Evolutionary conservation across 371 early-diverging fungal genomes (phyloP), one percentile per base, ranked within the genome.

Genomic region (Rhizomucor miehei): DNA sequence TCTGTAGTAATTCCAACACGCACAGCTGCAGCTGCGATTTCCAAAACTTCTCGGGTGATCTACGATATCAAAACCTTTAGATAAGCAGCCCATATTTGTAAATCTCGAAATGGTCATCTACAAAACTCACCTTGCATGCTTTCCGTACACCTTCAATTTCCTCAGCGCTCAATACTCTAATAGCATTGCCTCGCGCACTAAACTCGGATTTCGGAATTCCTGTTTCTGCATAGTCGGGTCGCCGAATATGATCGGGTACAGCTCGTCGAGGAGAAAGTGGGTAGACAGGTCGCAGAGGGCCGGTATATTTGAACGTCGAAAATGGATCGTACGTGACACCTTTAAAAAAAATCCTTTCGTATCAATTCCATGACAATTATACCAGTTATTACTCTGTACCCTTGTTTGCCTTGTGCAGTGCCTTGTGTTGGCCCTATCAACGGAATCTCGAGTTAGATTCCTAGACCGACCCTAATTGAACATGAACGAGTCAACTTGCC

Each of bases 1-100:
- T 91, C 94, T 0, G 97, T 95, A 1, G 97, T 96, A 6, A 89
- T 84, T 16, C 99, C 99, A 39, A 84, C 79, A 59, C 82, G 84
- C 56, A 92, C 81, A 43, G 92, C 88, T 19, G 82, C 81, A 19
- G 84, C 85, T 51, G 89, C 95, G 44, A 81, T 86, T 56, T 93
- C 88, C 23, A 97, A 79, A 1, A 93, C 91, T 66, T 94, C 93
- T 34, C 94, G 82, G 0, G 91, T 88, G 12, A 98, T 71, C 89
- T 80, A 65, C 20, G 14, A 13, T 11, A n/a, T n/a, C n/a, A 8
- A 47, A 10, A 11, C n/a, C n/a, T n/a, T n/a, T n/a, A n/a, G n/a
- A n/a, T n/a, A n/a, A n/a, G n/a, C n/a, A n/a, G n/a, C n/a, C n/a
- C n/a, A n/a, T n/a, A n/a, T n/a, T n/a, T n/a, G n/a, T n/a, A n/a